Base-by-base conservation (phyloP, 78 protist species). In the Dictyostelium purpureum region DNA sequence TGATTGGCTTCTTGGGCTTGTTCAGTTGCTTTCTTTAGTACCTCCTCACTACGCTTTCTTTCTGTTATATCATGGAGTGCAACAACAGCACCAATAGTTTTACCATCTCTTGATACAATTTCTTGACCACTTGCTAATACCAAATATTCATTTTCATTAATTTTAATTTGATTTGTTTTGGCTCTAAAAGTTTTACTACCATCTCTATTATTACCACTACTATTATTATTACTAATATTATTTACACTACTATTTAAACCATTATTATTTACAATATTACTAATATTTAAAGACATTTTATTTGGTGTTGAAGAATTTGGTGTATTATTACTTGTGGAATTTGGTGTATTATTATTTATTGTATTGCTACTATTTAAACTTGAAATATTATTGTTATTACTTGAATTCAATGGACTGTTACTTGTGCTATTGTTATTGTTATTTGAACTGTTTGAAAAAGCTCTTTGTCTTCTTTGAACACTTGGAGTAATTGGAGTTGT, bases 41-140 rank as follows among this genome's bases (percentile, higher is more conserved):
- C 63, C 9, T 65, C 88, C 49, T 79, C 88, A 49, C 21, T 35
- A 4, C 45, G 61, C 35, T 79, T 79, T 45, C 73, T 61, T 11
- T 79, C 88, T 0, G 88, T 63, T 19, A 79, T 79, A 49, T 79
- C 88, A 66, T 79, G 88, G 28, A 79, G 45, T 6, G 59, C 88
- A 9, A 79, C 49, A 1, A 79, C 73, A 24, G 88, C 88, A 21
- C 88, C 88, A 40, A 79, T 49, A 11, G 45, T 66, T 18, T 49
- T 79, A 49, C 77, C 77, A 65, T 79, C 88, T 10, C 63, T 65
- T 4, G 75, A 33, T n/a, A 79, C 88, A 43, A 79, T 79, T 26
- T 79, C 77, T n/a, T 65, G 75, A 21, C 88, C 88, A 47, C 77
- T 65, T 42, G 75, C 75, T 19, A 79, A 79, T 0, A 79, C 88